Evolutionary conservation across 2,329 filamentous ascomycete genomes (phyloP).

Genomic region (Bipolaris bicolor): DNA sequence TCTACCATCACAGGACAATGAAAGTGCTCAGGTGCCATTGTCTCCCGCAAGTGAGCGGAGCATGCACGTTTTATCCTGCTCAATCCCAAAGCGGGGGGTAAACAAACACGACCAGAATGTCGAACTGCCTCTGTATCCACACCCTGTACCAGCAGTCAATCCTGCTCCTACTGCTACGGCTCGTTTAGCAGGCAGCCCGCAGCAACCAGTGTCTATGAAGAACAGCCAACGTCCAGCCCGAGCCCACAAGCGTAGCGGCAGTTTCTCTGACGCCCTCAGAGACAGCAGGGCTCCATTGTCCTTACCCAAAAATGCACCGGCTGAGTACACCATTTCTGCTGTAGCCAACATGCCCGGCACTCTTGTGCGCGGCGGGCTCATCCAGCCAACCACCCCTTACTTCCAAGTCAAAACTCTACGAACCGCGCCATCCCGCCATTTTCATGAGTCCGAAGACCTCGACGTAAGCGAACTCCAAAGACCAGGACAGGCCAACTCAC

Average conservation of each 20-base stretch:
- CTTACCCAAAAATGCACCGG: conserved; percentile 52
- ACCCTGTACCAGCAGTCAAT: conserved; percentile 45
- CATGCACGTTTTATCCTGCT: conserved; percentile 65
- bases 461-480: conserved; percentile 30
- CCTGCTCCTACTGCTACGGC: conserved; percentile 35
- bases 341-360: conserved; percentile 76
- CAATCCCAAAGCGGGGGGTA: conserved; percentile 58
- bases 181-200: conserved; percentile 40
- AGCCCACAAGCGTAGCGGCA: conserved; percentile 82
- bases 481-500: conserved; percentile 45
- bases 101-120: conserved; percentile 44
- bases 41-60: conserved; percentile 59
- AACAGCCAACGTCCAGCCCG: conserved; percentile 36
- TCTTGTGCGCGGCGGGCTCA: conserved; percentile 82
- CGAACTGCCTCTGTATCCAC: conserved; percentile 50
- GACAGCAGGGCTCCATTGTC: conserved; percentile 66
- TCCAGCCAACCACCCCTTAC: conserved; percentile 82
- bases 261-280: conserved; percentile 82
- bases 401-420: conserved; percentile 62
- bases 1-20: conserved; percentile 41
- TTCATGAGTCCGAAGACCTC: conserved; percentile 39
- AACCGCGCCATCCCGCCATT: conserved; percentile 41
- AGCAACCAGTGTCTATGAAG: conserved; percentile 34
- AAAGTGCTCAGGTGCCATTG: conserved; percentile 44
- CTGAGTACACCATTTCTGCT: conserved; percentile 57